phyloP scores from a whole-genome alignment of 2,329 filamentous ascomycete genomes.

The Seiridium unicorne region DNA sequence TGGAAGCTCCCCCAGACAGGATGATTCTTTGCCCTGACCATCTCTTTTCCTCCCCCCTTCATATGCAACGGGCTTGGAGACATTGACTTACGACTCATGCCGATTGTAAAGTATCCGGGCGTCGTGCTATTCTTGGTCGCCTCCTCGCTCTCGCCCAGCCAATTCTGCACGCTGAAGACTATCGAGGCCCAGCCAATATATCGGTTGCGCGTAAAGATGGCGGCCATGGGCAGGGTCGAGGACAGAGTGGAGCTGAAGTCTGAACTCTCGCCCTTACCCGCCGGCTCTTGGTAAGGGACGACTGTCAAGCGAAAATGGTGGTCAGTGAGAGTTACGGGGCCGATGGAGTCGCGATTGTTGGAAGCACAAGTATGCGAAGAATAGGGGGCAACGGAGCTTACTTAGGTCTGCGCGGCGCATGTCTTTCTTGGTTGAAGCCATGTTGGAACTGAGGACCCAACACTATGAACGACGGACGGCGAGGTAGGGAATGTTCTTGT shows the following conservation, averaged over 20 bases:
- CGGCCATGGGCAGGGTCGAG: conserved; percentile 90
- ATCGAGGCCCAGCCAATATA: conserved; percentile 73
- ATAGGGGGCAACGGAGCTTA: conserved; percentile 37
- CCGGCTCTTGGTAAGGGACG: conserved; percentile 82
- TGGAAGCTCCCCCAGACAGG: too few relatives aligned
- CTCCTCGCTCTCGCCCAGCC: conserved; percentile 73
- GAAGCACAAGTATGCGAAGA: too few relatives aligned
- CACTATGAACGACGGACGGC: too few relatives aligned
- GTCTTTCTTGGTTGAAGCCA: conserved; percentile 71
- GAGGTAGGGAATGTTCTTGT: background rate
- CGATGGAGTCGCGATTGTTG: too few relatives aligned
- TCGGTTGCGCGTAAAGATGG: conserved; percentile 91
- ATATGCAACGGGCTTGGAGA: background rate
- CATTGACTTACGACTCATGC: conserved; percentile 68
- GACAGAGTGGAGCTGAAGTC: conserved; percentile 72
- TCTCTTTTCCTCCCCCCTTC: background rate
- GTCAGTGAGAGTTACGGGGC: background rate
- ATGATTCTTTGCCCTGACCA: background rate
- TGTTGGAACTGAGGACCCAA: conserved; percentile 24
- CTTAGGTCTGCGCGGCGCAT: conserved; percentile 73
- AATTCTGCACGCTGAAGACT: conserved; percentile 71
- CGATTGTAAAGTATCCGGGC: conserved; percentile 69
- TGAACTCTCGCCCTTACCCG: conserved; percentile 57
- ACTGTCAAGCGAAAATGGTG: conserved; percentile 48
- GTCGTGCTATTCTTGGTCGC: conserved; percentile 63